phyloP scores from a whole-genome alignment of 2,329 filamentous ascomycete genomes.

The Fusarium clavum region DNA sequence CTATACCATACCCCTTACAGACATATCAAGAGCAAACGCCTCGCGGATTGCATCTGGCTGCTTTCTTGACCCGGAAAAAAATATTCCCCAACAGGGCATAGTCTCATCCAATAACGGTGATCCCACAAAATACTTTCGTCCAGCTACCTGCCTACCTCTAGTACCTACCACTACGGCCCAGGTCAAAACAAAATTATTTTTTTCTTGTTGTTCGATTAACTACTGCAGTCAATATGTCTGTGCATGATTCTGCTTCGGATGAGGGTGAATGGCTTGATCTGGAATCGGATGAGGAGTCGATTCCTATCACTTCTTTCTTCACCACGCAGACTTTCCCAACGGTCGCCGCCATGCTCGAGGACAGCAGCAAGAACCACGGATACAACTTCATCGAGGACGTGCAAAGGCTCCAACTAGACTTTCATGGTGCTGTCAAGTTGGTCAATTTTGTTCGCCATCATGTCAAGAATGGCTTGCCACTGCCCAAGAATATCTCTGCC shows the following conservation, averaged over 20 bases:
- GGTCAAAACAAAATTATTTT: conserved; percentile 47
- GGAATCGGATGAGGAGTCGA: conserved; percentile 72
- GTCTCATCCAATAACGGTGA: conserved; percentile 53
- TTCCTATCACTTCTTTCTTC: conserved; percentile 74
- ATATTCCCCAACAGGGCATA: conserved; percentile 46
- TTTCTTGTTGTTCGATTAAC: conserved; percentile 50
- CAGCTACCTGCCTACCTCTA: neutral
- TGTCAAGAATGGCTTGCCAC: conserved; percentile 56
- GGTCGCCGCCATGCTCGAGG: conserved; percentile 72
- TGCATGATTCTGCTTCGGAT: conserved; percentile 50
- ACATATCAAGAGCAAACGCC: conserved; percentile 44
- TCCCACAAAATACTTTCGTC: conserved; percentile 47
- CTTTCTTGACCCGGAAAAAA: conserved; percentile 35
- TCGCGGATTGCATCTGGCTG: conserved; percentile 47
- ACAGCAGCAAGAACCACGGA: conserved; percentile 73
- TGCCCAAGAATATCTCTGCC: conserved; percentile 69
- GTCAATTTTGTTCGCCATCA: conserved; percentile 74
- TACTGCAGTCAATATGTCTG: conserved; percentile 44
- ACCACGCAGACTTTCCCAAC: conserved; percentile 74
- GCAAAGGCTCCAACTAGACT: conserved; percentile 72
- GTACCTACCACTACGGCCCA: neutral
- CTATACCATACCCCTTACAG: conserved; percentile 42
- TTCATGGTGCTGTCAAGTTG: conserved; percentile 78
- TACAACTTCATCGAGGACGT: conserved; percentile 75
- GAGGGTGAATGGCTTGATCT: conserved; percentile 65